Conservation (phyloP, 225 moss, liverwort and hornwort species). For the Sphagnum tenellum region DNA sequence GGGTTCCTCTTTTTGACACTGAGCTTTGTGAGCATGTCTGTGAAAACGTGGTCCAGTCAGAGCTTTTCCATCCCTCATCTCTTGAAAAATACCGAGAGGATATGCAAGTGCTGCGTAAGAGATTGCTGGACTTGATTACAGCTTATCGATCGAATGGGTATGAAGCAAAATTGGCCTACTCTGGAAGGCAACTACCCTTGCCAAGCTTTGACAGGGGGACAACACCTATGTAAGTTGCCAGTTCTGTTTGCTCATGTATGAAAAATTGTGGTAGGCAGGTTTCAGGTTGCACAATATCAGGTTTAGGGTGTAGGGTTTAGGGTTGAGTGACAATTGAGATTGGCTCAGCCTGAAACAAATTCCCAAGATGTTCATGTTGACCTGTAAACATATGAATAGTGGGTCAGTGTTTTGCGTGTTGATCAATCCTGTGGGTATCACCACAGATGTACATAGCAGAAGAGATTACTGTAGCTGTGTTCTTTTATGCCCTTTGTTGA, state of each 20-base stretch:
- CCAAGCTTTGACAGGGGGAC: constrained; percentile 7
- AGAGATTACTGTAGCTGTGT: too few species aligned
- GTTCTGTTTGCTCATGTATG: not conserved
- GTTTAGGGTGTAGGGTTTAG: too few species aligned
- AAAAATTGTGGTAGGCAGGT: too few species aligned
- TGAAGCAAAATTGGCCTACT: constrained; percentile 49
- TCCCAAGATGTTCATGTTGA: too few species aligned
- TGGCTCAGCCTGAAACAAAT: too few species aligned
- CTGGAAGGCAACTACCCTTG: constrained; percentile 14
- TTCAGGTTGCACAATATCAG: too few species aligned
- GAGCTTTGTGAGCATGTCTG: constrained; percentile 81
- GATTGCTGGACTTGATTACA: constrained; percentile 65
- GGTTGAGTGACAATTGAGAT: too few species aligned
- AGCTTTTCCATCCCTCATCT: constrained; percentile 51
- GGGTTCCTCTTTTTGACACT: constrained; percentile 91
- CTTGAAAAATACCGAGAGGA: constrained; percentile 60
- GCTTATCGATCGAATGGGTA: constrained; percentile 73
- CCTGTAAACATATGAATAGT: too few species aligned
- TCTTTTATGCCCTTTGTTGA: not conserved
- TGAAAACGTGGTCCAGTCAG: constrained; percentile 60
- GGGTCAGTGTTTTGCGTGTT: constrained; percentile 5
- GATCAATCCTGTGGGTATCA: too few species aligned
- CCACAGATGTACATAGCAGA: not conserved
- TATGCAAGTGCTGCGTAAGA: constrained; percentile 64
- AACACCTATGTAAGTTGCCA: constrained; percentile 12